Evolutionary conservation across 441 rosid genomes (phyloP).

Genomic region (Euphorbia schlechtendalii): DNA sequence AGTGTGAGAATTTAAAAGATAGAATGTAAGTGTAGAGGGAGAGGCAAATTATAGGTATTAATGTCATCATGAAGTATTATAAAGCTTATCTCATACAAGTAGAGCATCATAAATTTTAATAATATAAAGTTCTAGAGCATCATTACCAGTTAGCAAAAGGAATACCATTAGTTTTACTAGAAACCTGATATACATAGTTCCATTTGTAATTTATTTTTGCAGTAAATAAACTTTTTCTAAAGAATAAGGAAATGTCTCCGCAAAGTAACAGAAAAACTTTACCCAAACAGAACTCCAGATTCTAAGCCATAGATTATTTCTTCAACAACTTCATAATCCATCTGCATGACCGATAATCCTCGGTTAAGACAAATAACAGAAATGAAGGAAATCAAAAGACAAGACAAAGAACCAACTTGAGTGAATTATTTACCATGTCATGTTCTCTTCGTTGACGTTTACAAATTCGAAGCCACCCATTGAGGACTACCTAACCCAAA

Average conservation of each 20-base stretch:
- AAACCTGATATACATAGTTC: too few species aligned
- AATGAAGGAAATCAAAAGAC: slow-evolving; percentile 13
- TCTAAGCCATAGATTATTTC: slow-evolving; percentile 95
- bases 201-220: not conserved
- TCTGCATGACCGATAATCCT: slow-evolving; percentile 39
- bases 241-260: slow-evolving; percentile 10
- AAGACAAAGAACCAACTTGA: not conserved
- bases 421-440: slow-evolving; percentile 47
- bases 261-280: slow-evolving; percentile 18
- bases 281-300: slow-evolving; percentile 97
- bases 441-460: slow-evolving; percentile 79
- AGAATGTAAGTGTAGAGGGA: too few species aligned
- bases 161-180: not conserved
- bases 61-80: not conserved
- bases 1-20: too few species aligned
- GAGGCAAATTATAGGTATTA: too few species aligned
- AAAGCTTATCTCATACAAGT: not conserved
- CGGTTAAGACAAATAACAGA: not conserved
- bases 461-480: slow-evolving; percentile 85
- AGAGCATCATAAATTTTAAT: too few species aligned
- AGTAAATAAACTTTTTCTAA: not conserved
- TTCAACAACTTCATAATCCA: slow-evolving; percentile 94
- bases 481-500: slow-evolving; percentile 56
- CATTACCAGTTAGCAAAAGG: not conserved
- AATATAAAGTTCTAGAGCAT: slow-evolving; percentile 6